Evolutionary conservation across 805 yeast genomes (phyloP), one percentile per base, ranked within the genome.

Genomic region (Yamadazyma phyllophila): DNA sequence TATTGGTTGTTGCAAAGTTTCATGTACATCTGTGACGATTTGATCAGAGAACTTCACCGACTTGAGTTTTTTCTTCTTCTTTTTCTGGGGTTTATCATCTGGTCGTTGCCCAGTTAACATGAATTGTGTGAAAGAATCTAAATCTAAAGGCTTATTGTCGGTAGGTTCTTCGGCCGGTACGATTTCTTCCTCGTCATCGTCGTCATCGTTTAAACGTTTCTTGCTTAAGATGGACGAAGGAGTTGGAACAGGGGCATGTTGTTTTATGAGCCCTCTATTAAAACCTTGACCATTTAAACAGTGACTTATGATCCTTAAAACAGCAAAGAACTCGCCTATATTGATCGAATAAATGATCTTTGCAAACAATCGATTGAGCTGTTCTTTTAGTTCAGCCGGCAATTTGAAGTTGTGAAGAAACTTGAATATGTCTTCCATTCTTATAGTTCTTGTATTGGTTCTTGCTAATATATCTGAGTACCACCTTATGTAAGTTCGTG

Each of bases 281-380:
- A 88, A 85, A n/a, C 73, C 60, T 29, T 63, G 55, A 2, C 84
- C 84, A 43, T 65, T 64, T 13, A 88, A 62, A 0, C 84, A 72
- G 61, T 88, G 96, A 14, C 96, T 78, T 11, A 90, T 76, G 15
- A 94, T 75, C 55, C 99, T 74, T 44, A 92, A 61, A 31, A 89
- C 75, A 0, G 96, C 96, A 67, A 87, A 94, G 66, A 94, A 92
- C 62, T 90, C 95, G 5, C 96, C 96, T 44, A 90, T 83, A 56
- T 88, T 90, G 45, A 92, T 73, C 2, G 85, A 76, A 45, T 73
- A 73, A 29, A 76, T 56, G 44, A 78, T 74, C 45, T 75, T 73
- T 29, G 72, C 64, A 59, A 82, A 82, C 16, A 84, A 76, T 20
- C 67, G 65, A 32, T 60, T 62, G 37, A 88, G 75, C 45, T 78